Conservation (phyloP, 805 yeast genomes). For the Maudiozyma saulgeensis region DNA sequence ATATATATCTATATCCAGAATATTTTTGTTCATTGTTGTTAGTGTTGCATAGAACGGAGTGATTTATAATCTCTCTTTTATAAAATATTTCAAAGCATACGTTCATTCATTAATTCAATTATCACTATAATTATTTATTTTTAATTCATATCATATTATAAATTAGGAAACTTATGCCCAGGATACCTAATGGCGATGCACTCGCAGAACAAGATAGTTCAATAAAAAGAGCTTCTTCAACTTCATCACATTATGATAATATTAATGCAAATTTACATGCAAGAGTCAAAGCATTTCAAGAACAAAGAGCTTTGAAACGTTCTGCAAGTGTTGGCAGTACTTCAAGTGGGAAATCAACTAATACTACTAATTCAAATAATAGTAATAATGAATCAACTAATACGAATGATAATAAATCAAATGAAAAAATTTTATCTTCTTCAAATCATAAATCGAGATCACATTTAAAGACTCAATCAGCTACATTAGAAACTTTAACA, state of each 20-base stretch:
- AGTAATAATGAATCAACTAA: not conserved
- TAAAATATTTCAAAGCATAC: too few species aligned
- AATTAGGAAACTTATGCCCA: not conserved
- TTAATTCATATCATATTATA: too few species aligned
- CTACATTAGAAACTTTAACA: not conserved
- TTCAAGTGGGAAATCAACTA: constrained; percentile 3
- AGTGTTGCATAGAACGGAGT: too few species aligned
- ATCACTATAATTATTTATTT: too few species aligned
- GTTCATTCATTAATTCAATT: too few species aligned
- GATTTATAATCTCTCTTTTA: too few species aligned
- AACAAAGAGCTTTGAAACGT: constrained; percentile 50
- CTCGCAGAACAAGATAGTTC: not conserved
- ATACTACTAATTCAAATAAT: not conserved
- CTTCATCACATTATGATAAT: constrained; percentile 27
- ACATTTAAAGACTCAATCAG: not conserved
- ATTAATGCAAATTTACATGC: constrained; percentile 78
- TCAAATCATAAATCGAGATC: not conserved
- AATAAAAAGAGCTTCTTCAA: constrained; percentile 15
- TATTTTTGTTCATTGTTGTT: too few species aligned
- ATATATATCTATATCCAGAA: too few species aligned
- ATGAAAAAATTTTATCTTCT: not conserved
- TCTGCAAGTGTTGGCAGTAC: constrained; percentile 26
- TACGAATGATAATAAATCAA: not conserved
- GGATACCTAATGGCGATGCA: not conserved
- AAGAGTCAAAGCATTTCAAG: constrained; percentile 76